Percentiles rank a stretch among this genome's conserved stretches.
phyloP scores from a whole-genome alignment of 805 yeast species.

The Sugiyamaella smithiae region DNA sequence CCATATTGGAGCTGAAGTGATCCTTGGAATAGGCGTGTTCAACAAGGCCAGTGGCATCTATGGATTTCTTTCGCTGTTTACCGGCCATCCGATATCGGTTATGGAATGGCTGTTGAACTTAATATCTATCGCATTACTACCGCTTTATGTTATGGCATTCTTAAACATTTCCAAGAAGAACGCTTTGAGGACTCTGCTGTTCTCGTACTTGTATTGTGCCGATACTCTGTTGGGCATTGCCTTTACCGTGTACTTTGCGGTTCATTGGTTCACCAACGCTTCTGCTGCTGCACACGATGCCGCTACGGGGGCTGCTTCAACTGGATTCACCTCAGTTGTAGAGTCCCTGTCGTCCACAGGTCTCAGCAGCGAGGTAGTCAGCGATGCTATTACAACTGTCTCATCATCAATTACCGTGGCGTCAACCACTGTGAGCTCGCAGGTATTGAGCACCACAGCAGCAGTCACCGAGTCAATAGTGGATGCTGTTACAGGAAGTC shows the following conservation, averaged over 20 bases:
- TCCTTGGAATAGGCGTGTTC: constrained; percentile 69
- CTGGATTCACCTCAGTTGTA: not conserved
- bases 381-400: too few species aligned
- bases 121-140: constrained; percentile 58
- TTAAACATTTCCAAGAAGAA: constrained; percentile 50
- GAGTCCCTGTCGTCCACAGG: not conserved
- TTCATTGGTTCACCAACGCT: constrained; percentile 61
- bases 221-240: constrained; percentile 68
- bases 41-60: constrained; percentile 88
- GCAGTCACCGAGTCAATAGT: constrained; percentile 9
- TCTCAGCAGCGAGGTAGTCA: not conserved
- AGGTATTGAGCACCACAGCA: too few species aligned
- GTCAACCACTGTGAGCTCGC: not conserved
- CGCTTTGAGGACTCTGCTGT: constrained; percentile 59
- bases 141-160: constrained; percentile 63
- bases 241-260: constrained; percentile 71
- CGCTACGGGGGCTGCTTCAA: constrained; percentile 1
- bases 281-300: constrained; percentile 8
- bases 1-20: constrained; percentile 81
- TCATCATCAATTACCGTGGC: not conserved
- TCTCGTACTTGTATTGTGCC: constrained; percentile 56
- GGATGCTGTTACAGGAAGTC: constrained; percentile 1
- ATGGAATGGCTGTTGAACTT: constrained; percentile 81
- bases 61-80: constrained; percentile 80
- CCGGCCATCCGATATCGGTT: constrained; percentile 78